phyloP scores from a whole-genome alignment of 176 grass and related monocot species.

The Ananas comosus region DNA sequence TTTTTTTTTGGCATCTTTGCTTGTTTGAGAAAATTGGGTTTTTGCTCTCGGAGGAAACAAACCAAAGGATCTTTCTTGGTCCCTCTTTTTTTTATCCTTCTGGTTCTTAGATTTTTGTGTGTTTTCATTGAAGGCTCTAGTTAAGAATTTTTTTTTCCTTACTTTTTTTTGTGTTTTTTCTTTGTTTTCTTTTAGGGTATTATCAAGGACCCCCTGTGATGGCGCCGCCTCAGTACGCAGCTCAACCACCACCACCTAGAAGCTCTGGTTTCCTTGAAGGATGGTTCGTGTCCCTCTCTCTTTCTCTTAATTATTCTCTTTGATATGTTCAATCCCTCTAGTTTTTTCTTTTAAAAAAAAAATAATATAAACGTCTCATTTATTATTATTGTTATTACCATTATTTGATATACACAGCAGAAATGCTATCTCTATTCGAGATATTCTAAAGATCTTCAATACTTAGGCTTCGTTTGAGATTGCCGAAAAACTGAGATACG shows the following conservation, averaged over 20 bases:
- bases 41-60: too few relatives aligned
- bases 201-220: conserved; percentile 88
- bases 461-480: too few relatives aligned
- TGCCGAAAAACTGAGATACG: too few relatives aligned
- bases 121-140: too few relatives aligned
- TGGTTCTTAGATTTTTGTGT: not conserved
- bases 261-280: conserved; percentile 55
- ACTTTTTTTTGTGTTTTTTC: not conserved
- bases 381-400: not conserved
- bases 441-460: too few relatives aligned
- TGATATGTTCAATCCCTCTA: too few relatives aligned
- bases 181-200: conserved; percentile 40
- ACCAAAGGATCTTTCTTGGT: not conserved
- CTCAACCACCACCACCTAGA: conserved; percentile 16
- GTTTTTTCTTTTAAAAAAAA: not conserved
- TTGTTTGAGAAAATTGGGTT: not conserved
- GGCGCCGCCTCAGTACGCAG: conserved; percentile 42
- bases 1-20: not conserved
- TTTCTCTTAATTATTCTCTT: not conserved
- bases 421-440: too few relatives aligned
- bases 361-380: too few relatives aligned
- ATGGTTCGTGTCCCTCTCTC: conserved; percentile 24
- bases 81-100: not conserved
- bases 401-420: not conserved
- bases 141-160: too few relatives aligned